Evolutionary conservation across 768 basidiomycete species (phyloP), one percentile per base, ranked within the genome.

Genomic region (Pholiota conissans): DNA sequence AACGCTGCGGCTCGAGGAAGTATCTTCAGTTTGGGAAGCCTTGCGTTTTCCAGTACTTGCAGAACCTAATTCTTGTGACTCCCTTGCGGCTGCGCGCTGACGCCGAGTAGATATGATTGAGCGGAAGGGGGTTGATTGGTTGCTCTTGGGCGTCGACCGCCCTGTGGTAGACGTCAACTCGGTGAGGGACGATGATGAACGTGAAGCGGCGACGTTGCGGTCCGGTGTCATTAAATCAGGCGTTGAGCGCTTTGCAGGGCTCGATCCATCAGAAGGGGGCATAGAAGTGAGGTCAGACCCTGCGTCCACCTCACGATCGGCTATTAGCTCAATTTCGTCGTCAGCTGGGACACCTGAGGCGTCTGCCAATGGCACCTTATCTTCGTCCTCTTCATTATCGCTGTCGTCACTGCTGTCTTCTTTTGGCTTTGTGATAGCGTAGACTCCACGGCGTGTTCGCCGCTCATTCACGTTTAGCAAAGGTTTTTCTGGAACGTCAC

Each of bases 381-480:
- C 74, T 52, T 79, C 83, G 39, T 84, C 83, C 35, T 83, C 65
- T 27, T 67, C 68, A 20, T 83, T 83, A 24, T 85, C 82, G 57
- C 82, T 83, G 57, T 84, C 83, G 60, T 88, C 86, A 37, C 82
- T 83, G 50, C 84, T 83, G 20, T 85, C 81, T 55, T 80, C 82
- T 57, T 80, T 77, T 59, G 83, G 79, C 60, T 80, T 77, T 60
- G 86, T 72, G 37, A 90, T 82, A 27, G 88, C 87, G 68, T 93
- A 93, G 16, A 93, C 91, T 29, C 91, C 90, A 39, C 91, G 81
- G 28, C 91, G 84, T 49, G 91, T 93, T 61, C 91, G 79, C 35
- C 91, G 80, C 68, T 92, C 91, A 65, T 93, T 87, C 59, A 91
- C 73, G 63, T 93, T 89, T 54, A 85, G 71, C 42, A 65, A 60